phyloP scores from a whole-genome alignment of 2,329 filamentous ascomycete genomes.

The Teratosphaeriaceae sp. region DNA sequence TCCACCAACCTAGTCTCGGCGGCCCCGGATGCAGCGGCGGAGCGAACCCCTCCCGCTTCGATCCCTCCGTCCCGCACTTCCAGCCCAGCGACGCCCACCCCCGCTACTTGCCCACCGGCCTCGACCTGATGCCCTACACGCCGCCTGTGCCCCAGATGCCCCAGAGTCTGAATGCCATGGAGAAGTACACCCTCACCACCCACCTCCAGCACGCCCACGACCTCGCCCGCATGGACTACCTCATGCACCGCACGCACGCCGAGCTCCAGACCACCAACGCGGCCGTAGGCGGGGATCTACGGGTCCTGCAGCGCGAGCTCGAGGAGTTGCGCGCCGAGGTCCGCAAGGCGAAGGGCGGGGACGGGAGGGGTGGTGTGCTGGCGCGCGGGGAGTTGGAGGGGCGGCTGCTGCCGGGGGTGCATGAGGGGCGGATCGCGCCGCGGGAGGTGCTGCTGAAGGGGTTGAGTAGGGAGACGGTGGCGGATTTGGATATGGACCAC shows the following conservation, averaged over 20 bases:
- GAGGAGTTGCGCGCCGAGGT: slow-evolving; percentile 5
- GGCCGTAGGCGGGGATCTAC: slow-evolving; percentile 9
- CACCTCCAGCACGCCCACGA: slow-evolving; percentile 9
- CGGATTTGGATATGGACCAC: slow-evolving; percentile 7
- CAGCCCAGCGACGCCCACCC: too few relatives aligned
- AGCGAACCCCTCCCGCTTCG: neutral
- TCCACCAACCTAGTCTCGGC: neutral
- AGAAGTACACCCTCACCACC: slow-evolving; percentile 1
- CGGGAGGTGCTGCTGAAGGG: slow-evolving; percentile 7
- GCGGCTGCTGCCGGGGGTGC: neutral
- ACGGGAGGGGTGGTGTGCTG: too few relatives aligned
- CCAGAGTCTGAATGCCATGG: neutral
- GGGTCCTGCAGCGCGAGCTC: slow-evolving; percentile 9
- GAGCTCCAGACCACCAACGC: slow-evolving; percentile 9
- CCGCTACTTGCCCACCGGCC: neutral
- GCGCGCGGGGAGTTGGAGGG: neutral
- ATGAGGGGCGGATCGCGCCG: neutral
- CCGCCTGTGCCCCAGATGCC: neutral
- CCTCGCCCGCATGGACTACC: slow-evolving; percentile 6
- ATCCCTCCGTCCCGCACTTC: neutral
- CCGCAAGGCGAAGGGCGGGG: neutral
- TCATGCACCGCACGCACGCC: slow-evolving; percentile 3
- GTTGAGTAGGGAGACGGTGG: neutral
- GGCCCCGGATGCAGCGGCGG: neutral
- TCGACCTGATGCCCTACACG: neutral